Evolutionary conservation across 2,329 filamentous ascomycete species (phyloP).

Genomic region (Pseudogymnoascus pannorum): DNA sequence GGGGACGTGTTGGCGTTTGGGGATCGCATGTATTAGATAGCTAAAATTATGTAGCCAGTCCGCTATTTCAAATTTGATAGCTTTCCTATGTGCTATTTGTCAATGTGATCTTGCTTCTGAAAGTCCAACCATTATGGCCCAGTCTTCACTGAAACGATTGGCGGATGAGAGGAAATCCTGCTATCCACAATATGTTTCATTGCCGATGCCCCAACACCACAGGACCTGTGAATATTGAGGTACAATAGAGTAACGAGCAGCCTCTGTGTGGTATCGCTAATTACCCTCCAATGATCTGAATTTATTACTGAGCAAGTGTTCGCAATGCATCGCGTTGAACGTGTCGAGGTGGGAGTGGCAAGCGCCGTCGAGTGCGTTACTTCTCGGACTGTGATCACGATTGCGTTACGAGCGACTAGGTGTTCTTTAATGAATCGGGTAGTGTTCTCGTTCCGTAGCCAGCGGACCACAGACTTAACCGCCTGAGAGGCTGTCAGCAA

Average conservation of each 20-base stretch:
- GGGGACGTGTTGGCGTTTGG: neutral
- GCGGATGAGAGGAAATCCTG: neutral
- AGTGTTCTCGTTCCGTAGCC: slow-evolving; percentile 14
- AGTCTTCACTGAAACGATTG: neutral
- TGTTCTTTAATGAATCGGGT: slow-evolving; percentile 15
- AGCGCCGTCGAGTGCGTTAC: slow-evolving; percentile 13
- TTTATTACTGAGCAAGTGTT: too few relatives aligned
- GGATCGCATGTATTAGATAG: neutral
- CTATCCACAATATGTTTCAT: too few relatives aligned
- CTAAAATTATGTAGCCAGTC: neutral
- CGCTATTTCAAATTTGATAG: neutral
- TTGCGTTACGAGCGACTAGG: slow-evolving; percentile 12
- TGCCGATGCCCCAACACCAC: too few relatives aligned
- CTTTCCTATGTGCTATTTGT: neutral
- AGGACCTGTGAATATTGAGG: too few relatives aligned
- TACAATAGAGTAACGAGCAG: too few relatives aligned
- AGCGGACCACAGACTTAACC: slow-evolving; percentile 12
- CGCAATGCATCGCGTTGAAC: slow-evolving; percentile 1
- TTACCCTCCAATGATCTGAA: too few relatives aligned
- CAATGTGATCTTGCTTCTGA: slow-evolving; percentile 5
- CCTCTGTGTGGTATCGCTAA: too few relatives aligned
- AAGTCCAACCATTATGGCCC: neutral
- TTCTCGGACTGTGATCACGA: slow-evolving; percentile 14
- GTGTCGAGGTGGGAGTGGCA: slow-evolving; percentile 13
- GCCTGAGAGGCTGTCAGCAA: slow-evolving; percentile 12